A percentile compares a stretch with the other conserved stretches of the same genome.
Conservation (phyloP, 2,329 filamentous ascomycete genomes). For the Aspergillus viridinutans region DNA sequence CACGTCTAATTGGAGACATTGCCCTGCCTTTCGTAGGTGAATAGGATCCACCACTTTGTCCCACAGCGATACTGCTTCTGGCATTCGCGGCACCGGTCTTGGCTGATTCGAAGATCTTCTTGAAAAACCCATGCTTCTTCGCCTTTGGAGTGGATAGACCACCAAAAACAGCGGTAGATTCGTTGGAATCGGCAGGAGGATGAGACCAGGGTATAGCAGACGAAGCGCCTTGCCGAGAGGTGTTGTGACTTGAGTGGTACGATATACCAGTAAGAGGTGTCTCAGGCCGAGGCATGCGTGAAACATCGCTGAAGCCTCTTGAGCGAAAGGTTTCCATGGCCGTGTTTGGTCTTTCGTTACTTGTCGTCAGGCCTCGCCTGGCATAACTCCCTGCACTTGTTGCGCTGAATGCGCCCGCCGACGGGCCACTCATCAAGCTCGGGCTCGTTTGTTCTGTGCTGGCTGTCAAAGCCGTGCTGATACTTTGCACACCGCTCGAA, state of each 20-base stretch:
- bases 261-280: constrained; percentile 69
- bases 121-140: constrained; percentile 87
- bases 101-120: constrained; percentile 88
- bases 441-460: constrained; percentile 75
- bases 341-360: constrained; percentile 42
- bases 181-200: constrained; percentile 48
- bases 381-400: constrained; percentile 94
- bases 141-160: constrained; percentile 71
- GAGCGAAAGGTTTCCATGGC: constrained; percentile 38
- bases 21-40: constrained; percentile 49
- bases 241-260: constrained; percentile 82
- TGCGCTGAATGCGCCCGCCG: constrained; percentile 84
- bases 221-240: constrained; percentile 53
- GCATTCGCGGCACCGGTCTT: constrained; percentile 91
- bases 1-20: constrained; percentile 42
- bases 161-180: constrained; percentile 67
- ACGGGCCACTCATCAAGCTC: constrained; percentile 90
- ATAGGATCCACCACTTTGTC: constrained; percentile 44
- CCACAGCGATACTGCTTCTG: constrained; percentile 74
- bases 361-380: constrained; percentile 56
- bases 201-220: constrained; percentile 61
- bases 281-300: constrained; percentile 41
- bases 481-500: constrained; percentile 67
- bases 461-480: constrained; percentile 58
- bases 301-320: constrained; percentile 36